Base-by-base conservation (phyloP, 139 green algal genomes). In the Trebouxia sp. region DNA sequence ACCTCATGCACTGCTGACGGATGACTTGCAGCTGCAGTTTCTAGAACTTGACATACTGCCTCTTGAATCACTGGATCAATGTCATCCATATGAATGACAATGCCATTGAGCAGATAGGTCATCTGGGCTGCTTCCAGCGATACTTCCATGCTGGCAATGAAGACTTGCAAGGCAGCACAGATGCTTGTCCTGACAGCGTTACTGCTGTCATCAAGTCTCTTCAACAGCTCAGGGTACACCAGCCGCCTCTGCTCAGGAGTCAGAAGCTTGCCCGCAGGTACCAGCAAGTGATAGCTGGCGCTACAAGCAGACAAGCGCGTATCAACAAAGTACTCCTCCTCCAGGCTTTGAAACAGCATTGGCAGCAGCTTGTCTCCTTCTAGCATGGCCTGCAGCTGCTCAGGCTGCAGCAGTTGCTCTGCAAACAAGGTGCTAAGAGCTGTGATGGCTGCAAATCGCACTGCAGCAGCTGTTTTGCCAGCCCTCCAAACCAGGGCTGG, bases 41-140 rank as follows among this genome's bases (percentile, higher is more conserved):
- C 42, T 22, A 77, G 22, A 55, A 80, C 75, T 2, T 50, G 6
- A 28, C 72, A 76, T 9, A 87, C 87, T 22, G 89, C 84, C 30
- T 89, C 85, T 74, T 91, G 88, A 24, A 97, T 86, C 0, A 42
- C 76, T 1, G 53, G 10, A 26, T 95, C 88, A 0, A 76, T 26
- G 56, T 97, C 93, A 74, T 96, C 93, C 89, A 97, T 91, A 79
- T 97, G 93, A 1, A 96, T 85, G 8, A 96, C 80, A 67, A 96
- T 80, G 6, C 83, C 86, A 50, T 79, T 81, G 15, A 91, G 81
- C 11, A 96, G 76, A 80, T 96, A 94, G 17, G 86, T 85, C 12
- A 67, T 84, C 82, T 94, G 92, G 32, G 90, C 91, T 53, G 88
- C 83, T 77, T 80, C 75, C 17, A 62, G 24, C 12, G 51, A 50